Evolutionary conservation across 2,329 filamentous ascomycete genomes (phyloP).

Genomic region (Colletotrichum sp.): DNA sequence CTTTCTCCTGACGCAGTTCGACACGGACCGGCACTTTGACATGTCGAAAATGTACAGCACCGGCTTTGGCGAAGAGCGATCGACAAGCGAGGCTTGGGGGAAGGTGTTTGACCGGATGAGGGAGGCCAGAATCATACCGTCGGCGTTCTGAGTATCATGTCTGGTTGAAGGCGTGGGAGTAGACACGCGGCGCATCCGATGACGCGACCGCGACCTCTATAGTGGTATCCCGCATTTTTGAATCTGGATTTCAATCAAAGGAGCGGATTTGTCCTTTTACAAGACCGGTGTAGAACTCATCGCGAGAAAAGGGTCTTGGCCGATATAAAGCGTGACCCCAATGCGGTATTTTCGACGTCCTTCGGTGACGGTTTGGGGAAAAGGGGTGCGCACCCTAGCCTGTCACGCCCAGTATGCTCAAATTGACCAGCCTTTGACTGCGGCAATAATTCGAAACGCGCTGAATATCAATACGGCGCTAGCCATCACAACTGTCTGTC

Average conservation of each 20-base stretch:
- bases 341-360: background rate
- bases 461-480: background rate
- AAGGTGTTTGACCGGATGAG: constrained; percentile 48
- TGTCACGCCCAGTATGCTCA: background rate
- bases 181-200: constrained; percentile 41
- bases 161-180: constrained; percentile 35
- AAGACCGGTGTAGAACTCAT: background rate
- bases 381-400: background rate
- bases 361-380: background rate
- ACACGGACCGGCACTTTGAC: constrained; percentile 49
- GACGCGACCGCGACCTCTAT: constrained; percentile 40
- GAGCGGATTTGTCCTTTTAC: background rate
- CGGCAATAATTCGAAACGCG: background rate
- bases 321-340: constrained; percentile 27
- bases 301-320: constrained; percentile 38
- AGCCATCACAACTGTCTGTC: background rate
- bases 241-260: constrained; percentile 33
- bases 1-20: constrained; percentile 46
- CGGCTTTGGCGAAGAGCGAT: constrained; percentile 46
- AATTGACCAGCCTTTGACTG: background rate
- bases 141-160: constrained; percentile 35
- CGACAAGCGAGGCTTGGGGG: constrained; percentile 41
- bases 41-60: constrained; percentile 45
- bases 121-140: constrained; percentile 43
- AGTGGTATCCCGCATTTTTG: constrained; percentile 17